Evolutionary conservation across 371 early-diverging fungal species (phyloP).

Genomic region (Gilbertella persicaria): DNA sequence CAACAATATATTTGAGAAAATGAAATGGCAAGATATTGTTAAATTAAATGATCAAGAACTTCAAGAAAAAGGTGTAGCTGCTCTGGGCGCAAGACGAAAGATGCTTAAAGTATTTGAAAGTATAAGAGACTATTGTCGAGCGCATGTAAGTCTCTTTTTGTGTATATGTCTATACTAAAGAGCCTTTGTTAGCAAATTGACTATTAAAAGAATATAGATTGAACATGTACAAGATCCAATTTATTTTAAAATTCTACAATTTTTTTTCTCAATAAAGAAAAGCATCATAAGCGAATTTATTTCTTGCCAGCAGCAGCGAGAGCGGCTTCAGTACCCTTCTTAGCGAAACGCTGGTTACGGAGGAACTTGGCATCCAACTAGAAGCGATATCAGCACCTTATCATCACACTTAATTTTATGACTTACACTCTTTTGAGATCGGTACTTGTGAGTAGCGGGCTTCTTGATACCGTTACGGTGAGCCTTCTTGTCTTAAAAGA

Average conservation of each 20-base stretch:
- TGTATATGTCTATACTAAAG: no score
- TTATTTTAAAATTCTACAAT: neutral
- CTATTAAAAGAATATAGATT: constrained; percentile 5
- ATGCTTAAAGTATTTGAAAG: constrained; percentile 93
- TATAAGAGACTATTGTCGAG: constrained; percentile 55
- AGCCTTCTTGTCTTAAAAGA: constrained; percentile 97
- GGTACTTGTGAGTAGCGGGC: constrained; percentile 84
- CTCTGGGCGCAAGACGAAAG: constrained; percentile 92
- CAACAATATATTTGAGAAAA: constrained; percentile 80
- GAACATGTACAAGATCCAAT: neutral
- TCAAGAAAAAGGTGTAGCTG: constrained; percentile 82
- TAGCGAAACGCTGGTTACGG: constrained; percentile 98
- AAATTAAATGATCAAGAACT: constrained; percentile 82
- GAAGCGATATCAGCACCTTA: neutral
- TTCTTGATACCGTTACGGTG: constrained; percentile 98
- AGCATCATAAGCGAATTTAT: constrained; percentile 46
- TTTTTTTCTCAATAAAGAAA: neutral
- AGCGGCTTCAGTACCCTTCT: constrained; percentile 66
- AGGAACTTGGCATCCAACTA: constrained; percentile 96
- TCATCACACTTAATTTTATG: constrained; percentile 50
- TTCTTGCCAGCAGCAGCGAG: constrained; percentile 59
- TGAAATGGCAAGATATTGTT: constrained; percentile 87
- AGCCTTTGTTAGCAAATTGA: constrained; percentile 37
- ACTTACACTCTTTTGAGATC: constrained; percentile 91
- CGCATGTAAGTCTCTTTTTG: constrained; percentile 31